phyloP scores from a whole-genome alignment of 805 yeast genomes.

The Saccharomyces cerevisiae region DNA sequence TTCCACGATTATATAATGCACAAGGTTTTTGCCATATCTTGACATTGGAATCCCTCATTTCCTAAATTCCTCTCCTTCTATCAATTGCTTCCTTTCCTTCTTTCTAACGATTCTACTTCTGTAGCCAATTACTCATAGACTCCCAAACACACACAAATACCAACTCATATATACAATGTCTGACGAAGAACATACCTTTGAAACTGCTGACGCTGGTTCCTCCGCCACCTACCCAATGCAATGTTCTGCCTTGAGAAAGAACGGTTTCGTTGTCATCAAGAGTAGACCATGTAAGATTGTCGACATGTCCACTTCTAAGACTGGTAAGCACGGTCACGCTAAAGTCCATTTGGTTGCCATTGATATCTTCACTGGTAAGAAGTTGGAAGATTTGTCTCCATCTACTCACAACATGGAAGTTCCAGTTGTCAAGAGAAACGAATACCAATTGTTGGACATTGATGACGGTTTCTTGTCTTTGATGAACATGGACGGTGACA shows the following conservation, averaged over 20 bases:
- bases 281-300: conserved; percentile 98
- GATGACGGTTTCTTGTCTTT: conserved; percentile 94
- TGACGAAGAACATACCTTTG: conserved; percentile 72
- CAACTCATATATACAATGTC: conserved; percentile 16
- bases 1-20: neutral
- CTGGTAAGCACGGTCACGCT: conserved; percentile 99
- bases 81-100: neutral
- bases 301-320: conserved; percentile 98
- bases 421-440: conserved; percentile 90
- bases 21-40: neutral
- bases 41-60: neutral
- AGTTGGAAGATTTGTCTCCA: conserved; percentile 98
- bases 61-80: neutral
- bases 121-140: neutral
- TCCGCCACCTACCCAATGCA: conserved; percentile 96
- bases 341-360: conserved; percentile 97
- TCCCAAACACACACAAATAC: neutral
- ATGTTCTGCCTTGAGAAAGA: conserved; percentile 99
- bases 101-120: neutral
- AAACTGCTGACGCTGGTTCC: conserved; percentile 97
- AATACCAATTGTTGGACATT: conserved; percentile 91
- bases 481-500: conserved; percentile 93
- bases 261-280: conserved; percentile 96
- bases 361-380: conserved; percentile 97
- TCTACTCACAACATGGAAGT: conserved; percentile 99